Evolutionary conservation across 306 rosid genomes (phyloP).

Genomic region (Cucurbita moschata): DNA sequence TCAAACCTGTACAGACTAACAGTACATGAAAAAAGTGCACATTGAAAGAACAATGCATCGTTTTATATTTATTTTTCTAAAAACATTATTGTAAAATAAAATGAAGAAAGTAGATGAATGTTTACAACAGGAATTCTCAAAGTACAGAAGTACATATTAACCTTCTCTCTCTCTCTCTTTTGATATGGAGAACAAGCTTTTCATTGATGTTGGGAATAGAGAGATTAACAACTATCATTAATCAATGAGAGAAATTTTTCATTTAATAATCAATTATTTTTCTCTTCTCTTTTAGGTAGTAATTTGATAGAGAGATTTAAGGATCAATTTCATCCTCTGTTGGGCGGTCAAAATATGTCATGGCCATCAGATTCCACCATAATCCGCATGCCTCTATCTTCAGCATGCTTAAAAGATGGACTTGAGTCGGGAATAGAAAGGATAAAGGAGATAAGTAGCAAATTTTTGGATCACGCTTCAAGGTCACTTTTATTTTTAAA

Average conservation of each 20-base stretch:
- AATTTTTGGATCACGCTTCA: constrained; percentile 65
- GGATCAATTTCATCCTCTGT: constrained; percentile 87
- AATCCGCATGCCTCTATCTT: constrained; percentile 86
- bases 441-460: constrained; percentile 50
- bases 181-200: neutral
- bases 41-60: neutral
- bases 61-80: neutral
- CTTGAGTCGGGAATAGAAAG: constrained; percentile 40
- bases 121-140: neutral
- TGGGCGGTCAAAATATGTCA: constrained; percentile 46
- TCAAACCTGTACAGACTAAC: neutral
- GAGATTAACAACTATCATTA: neutral
- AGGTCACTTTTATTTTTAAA: constrained; percentile 69
- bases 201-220: neutral
- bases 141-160: neutral
- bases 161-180: neutral
- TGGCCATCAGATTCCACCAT: constrained; percentile 76
- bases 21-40: neutral
- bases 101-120: neutral
- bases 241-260: neutral
- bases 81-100: neutral
- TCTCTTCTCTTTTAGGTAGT: constrained; percentile 53
- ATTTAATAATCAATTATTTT: neutral
- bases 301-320: constrained; percentile 58
- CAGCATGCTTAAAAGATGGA: constrained; percentile 49